Conservation (phyloP, 441 rosid genomes). For the Eruca vesicaria region DNA sequence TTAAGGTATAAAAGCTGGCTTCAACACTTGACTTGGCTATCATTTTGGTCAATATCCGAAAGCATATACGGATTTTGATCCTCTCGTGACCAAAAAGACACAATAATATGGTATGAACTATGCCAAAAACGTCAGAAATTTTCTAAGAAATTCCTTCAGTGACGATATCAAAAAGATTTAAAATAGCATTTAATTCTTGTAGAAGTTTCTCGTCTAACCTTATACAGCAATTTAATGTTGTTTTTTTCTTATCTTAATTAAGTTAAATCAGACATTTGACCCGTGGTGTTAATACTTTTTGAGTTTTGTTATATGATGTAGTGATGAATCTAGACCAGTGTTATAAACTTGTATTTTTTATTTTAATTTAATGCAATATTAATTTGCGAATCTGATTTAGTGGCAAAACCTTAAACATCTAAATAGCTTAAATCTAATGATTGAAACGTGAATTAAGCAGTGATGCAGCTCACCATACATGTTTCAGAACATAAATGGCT, state of each 20-base stretch:
- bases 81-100: neutral
- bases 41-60: neutral
- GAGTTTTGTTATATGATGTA: too few species aligned
- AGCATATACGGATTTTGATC: constrained; percentile 20
- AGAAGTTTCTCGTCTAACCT: neutral
- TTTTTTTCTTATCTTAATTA: neutral
- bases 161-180: neutral
- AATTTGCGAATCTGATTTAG: too few species aligned
- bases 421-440: too few species aligned
- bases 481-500: too few species aligned
- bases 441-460: too few species aligned
- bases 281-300: neutral
- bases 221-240: neutral
- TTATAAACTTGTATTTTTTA: too few species aligned
- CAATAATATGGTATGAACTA: neutral
- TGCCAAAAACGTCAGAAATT: neutral
- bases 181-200: neutral
- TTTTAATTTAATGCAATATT: too few species aligned
- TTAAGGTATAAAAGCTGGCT: constrained; percentile 3
- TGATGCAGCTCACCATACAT: too few species aligned
- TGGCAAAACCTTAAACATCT: too few species aligned
- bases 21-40: neutral
- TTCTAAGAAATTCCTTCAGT: neutral
- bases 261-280: neutral
- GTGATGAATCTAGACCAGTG: too few species aligned